Evolutionary conservation across 768 basidiomycete species (phyloP), one percentile per base, ranked within the genome.

Genomic region (Filobasidium floriforme): DNA sequence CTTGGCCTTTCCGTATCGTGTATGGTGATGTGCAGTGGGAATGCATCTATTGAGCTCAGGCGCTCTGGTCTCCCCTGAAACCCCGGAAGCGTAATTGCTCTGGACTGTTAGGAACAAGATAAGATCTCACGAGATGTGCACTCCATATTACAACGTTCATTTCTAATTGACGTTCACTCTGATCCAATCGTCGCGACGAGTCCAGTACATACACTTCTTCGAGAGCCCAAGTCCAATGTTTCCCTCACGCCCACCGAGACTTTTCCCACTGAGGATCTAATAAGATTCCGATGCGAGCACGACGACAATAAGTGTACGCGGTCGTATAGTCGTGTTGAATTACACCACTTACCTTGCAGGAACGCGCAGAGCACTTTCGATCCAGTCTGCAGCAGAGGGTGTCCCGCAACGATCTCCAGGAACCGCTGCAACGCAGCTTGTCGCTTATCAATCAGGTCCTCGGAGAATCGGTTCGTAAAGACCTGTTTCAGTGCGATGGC

Each of bases 381-480:
- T 60, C 93, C 93, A 4, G 93, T 97, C 91, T 92, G 94, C 28
- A 99, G 81, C 64, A 99, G 81, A 9, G 96, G 96, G 77, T 99
- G 96, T 0, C 96, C 96, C 1, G 96, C 96, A 59, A 99, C 94
- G 69, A 99, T 86, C 72, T 89, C 91, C 73, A 99, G 79, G 80
- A 98, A 99, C 37, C 94, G 82, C 81, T 98, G 94, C 26, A 98
- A 80, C 0, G 94, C 94, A 75, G 98, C 93, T 70, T 94, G 82
- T 66, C 96, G 81, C 63, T 83, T 82, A 79, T 98, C 94, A 66
- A 99, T 97, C 54, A 97, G 89, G 79, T 99, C 96, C 72, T 98
- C 94, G 18, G 92, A 92, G 81, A 98, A 99, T 44, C 96, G 83
- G 75, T 96, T 97, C 40, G 93, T 96, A 81, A 99, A 99, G 46